Base-by-base conservation (phyloP, 352 stramenopile genomes). In the Plasmopara viticola region DNA sequence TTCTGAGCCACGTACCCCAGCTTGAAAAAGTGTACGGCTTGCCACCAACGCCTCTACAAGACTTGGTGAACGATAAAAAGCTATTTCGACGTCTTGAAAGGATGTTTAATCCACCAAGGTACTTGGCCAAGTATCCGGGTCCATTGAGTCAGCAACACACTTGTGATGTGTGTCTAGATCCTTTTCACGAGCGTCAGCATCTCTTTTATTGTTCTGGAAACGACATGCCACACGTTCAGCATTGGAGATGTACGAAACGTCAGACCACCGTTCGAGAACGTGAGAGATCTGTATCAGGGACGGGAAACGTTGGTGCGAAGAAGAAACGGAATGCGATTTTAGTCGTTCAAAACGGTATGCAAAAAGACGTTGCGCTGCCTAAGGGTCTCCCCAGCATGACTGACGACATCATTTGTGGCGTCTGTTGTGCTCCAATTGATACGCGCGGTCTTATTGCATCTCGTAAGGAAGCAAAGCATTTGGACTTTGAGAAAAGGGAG, bases 231-330 rank as follows among this genome's bases (percentile, higher is more conserved):
- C 83, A 93, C 41, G 47, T 74, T 15, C 76, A 87, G 49, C 83
- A 93, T 53, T 93, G 83, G 83, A 75, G 70, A 47, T 93, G 83
- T 45, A 87, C 78, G 2, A 88, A 84, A 58, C 80, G 71, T 7
- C 69, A 56, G 18, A 74, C 70, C 4, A 74, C 48, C 43, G 41
- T 44, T 45, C 54, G 62, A 42, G 60, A 80, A 35, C 58, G 49
- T 28, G 55, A 63, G 45, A 44, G 29, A 17, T 60, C 58, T 49
- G 38, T 45, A 15, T 34, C 43, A 50, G 38, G 47, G 17, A 41
- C 25, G 39, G 57, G 54, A 7, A 63, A 38, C 2, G 67, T 50
- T 31, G 43, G 53, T 2, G 17, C 53, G 0, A 91, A 86, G 51
- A 88, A 90, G 48, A 83, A 86, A 48, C 45, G 60, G 28, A 86